These are phyloP conservation scores for Potentilla sterilis DNA, from an alignment of 306 rosid genomes.

Conservation along the genomic window DNA sequence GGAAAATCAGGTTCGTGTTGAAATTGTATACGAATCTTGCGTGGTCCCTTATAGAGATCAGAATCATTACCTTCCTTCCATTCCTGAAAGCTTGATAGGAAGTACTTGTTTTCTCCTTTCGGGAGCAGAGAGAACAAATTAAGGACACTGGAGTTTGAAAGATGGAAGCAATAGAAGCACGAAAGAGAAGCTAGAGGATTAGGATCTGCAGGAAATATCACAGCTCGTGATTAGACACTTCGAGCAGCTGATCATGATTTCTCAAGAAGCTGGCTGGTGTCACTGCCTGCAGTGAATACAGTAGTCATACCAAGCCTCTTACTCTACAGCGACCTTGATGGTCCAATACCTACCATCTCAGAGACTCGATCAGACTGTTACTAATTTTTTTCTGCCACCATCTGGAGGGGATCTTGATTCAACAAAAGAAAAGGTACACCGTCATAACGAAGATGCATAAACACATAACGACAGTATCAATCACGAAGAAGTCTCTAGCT, in stretches of 20 bases:
- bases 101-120: neutral
- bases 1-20: neutral
- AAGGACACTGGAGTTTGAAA: constrained; percentile 11
- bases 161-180: neutral
- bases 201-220: neutral
- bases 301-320: neutral
- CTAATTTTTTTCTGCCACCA: neutral
- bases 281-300: neutral
- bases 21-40: neutral
- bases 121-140: constrained; percentile 7
- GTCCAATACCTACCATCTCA: constrained; percentile 3
- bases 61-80: neutral
- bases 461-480: no score
- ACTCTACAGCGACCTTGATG: neutral
- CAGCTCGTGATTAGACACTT: constrained; percentile 21
- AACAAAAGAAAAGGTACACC: no score
- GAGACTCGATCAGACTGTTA: no score
- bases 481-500: no score
- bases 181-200: neutral
- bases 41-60: constrained; percentile 15
- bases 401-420: no score
- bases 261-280: neutral
- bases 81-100: neutral
- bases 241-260: constrained; percentile 19
- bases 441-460: no score